Evolutionary conservation across 2,329 filamentous ascomycete genomes (phyloP).

Genomic region (Colletotrichum sp.): DNA sequence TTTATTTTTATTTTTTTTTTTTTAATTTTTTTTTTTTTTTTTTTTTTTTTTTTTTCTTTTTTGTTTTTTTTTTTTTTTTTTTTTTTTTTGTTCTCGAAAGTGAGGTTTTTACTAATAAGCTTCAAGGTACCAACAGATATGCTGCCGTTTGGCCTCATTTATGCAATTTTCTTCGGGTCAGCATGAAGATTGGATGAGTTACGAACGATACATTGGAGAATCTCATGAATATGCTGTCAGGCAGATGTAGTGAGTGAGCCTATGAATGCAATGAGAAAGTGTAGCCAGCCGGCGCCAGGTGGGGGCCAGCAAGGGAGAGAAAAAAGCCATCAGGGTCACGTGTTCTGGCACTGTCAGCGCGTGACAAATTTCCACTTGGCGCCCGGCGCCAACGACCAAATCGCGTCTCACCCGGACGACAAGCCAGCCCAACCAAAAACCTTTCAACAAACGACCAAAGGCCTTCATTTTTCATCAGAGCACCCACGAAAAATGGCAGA

Average conservation of each 20-base stretch:
- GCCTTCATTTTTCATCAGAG: background rate
- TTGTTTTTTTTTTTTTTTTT: too few relatives aligned
- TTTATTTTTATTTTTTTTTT: too few relatives aligned
- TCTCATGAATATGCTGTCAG: too few relatives aligned
- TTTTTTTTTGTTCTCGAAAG: too few relatives aligned
- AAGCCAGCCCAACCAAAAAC: background rate
- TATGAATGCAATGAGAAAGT: background rate
- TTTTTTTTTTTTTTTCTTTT: too few relatives aligned
- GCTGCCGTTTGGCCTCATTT: too few relatives aligned
- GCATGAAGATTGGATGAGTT: too few relatives aligned
- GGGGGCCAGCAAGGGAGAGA: background rate
- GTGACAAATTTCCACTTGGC: background rate
- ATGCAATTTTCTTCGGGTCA: rapidly evolving
- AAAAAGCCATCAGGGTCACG: background rate
- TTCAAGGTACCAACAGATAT: too few relatives aligned
- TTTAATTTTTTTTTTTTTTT: too few relatives aligned
- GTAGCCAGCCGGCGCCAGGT: background rate
- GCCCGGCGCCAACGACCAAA: background rate
- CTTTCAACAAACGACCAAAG: background rate
- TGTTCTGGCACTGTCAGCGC: background rate
- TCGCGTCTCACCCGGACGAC: background rate
- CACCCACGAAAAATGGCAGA: background rate
- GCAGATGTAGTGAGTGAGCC: background rate
- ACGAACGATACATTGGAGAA: too few relatives aligned
- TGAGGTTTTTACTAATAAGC: too few relatives aligned